Conservation (phyloP, 2,329 filamentous ascomycete species). For the Didymella arachidicola region DNA sequence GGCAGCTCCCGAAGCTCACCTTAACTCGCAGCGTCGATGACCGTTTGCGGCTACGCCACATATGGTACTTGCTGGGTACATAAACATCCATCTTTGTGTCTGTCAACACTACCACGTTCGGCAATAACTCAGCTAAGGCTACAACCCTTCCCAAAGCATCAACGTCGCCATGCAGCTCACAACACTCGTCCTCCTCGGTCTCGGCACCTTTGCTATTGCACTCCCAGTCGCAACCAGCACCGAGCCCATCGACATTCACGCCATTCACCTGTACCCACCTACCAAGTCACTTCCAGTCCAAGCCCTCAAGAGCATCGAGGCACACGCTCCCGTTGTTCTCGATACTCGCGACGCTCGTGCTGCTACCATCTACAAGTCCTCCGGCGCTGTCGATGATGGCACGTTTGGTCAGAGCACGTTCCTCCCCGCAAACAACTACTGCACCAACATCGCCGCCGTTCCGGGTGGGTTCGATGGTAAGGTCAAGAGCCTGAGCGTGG, state of each 20-base stretch:
- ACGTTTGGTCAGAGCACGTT: slow-evolving; percentile 1
- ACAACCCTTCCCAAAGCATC: not conserved
- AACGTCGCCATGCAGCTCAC: too few relatives aligned
- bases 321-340: not conserved
- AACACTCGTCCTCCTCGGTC: not conserved
- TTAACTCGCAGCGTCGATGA: not conserved
- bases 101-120: not conserved
- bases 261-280: not conserved
- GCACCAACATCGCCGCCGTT: slow-evolving; percentile 8
- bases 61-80: not conserved
- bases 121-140: not conserved
- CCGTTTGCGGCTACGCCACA: slow-evolving; percentile 1
- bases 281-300: slow-evolving; percentile 1
- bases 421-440: slow-evolving; percentile 6
- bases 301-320: slow-evolving; percentile 1
- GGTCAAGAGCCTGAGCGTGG: slow-evolving; percentile 14
- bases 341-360: slow-evolving; percentile 2
- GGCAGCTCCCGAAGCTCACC: not conserved
- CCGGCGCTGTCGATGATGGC: not conserved
- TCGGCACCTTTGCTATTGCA: not conserved
- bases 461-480: slow-evolving; percentile 15
- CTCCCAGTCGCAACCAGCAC: not conserved
- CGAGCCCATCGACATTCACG: not conserved
- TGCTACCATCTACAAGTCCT: slow-evolving; percentile 16
- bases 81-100: not conserved